Percentiles rank a stretch among this genome's conserved stretches.
Conservation (phyloP, 1,284 basidiomycete genomes). For the Termitomyces sp. region DNA sequence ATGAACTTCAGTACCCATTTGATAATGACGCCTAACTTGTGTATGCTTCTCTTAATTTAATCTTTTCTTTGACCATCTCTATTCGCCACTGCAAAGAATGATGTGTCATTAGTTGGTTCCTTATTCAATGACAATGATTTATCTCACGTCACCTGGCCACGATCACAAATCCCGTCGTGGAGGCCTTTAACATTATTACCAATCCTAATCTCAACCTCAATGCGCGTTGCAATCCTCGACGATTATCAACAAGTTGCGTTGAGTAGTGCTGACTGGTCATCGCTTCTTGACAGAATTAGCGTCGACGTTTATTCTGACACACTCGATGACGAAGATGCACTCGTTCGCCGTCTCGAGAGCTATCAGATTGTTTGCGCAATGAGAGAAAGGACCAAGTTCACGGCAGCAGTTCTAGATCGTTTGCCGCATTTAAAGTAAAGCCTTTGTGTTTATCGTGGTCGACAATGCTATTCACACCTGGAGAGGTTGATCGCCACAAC, state of each 20-base stretch:
- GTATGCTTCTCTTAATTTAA: background rate
- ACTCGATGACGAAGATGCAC: conserved; percentile 43
- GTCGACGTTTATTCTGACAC: conserved; percentile 51
- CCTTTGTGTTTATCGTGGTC: background rate
- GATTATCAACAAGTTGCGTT: conserved; percentile 57
- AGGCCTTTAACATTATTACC: background rate
- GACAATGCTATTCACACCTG: background rate
- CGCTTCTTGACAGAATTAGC: conserved; percentile 32
- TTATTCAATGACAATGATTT: background rate
- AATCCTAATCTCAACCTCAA: background rate
- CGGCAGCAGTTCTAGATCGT: conserved; percentile 41
- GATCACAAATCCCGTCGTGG: background rate
- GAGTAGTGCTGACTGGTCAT: conserved; percentile 48
- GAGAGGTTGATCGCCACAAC: conserved; percentile 53
- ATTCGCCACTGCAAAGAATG: background rate
- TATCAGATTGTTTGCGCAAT: conserved; percentile 62
- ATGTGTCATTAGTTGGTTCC: background rate
- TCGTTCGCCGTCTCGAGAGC: conserved; percentile 44
- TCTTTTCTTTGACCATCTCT: background rate
- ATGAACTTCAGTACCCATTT: conserved; percentile 52
- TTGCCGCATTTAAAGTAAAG: conserved; percentile 50
- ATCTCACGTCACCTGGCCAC: background rate
- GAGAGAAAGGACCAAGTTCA: conserved; percentile 62
- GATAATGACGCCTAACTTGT: conserved; percentile 50
- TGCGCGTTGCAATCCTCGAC: conserved; percentile 43